phyloP scores from a whole-genome alignment of 768 basidiomycete genomes.

The Mycena maculata region DNA sequence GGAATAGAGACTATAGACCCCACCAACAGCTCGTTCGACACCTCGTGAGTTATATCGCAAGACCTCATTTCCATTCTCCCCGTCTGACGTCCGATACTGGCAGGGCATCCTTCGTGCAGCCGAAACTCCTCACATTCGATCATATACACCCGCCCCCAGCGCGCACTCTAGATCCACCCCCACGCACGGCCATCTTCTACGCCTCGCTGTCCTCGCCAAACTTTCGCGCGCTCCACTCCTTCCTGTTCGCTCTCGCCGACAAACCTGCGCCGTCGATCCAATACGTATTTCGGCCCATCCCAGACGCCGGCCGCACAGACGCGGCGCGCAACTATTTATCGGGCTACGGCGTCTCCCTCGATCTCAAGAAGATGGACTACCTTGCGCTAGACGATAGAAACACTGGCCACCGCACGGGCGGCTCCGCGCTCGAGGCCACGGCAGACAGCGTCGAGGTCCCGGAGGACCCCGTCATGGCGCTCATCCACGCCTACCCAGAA shows the following conservation, averaged over 20 bases:
- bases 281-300: constrained; percentile 81
- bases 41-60: constrained; percentile 42
- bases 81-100: constrained; percentile 1
- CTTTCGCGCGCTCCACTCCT: constrained; percentile 77
- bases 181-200: constrained; percentile 82
- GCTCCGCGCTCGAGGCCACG: not conserved
- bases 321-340: constrained; percentile 67
- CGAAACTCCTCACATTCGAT: constrained; percentile 78
- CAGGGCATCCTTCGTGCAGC: constrained; percentile 50
- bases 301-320: constrained; percentile 36
- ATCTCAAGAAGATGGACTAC: constrained; percentile 98
- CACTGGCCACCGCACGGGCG: constrained; percentile 38
- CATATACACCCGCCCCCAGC: constrained; percentile 71
- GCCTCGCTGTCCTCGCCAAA: constrained; percentile 71
- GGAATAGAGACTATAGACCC: constrained; percentile 62
- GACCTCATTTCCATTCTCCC: not conserved
- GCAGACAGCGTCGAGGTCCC: not conserved
- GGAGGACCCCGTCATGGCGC: constrained; percentile 23
- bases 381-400: constrained; percentile 90
- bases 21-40: constrained; percentile 37
- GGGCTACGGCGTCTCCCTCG: constrained; percentile 92
- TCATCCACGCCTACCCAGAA: constrained; percentile 31
- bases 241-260: constrained; percentile 65
- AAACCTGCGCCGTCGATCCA: constrained; percentile 62
- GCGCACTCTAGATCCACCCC: constrained; percentile 58